phyloP scores from a whole-genome alignment of 2,329 filamentous ascomycete genomes.

The Mycogone perniciosa region DNA sequence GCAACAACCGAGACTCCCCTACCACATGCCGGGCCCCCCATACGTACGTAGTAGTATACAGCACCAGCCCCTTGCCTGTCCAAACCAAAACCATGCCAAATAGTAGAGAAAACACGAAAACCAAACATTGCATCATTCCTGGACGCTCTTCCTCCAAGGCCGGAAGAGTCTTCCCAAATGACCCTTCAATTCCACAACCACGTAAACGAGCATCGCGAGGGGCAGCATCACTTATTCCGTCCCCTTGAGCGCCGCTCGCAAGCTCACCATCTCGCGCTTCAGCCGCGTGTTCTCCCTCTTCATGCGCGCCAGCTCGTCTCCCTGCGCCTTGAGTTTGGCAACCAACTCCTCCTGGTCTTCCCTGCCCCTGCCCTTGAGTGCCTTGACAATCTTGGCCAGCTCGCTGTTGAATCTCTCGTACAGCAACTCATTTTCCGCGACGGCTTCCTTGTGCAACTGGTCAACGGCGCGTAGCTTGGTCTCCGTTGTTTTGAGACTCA shows the following conservation, averaged over 20 bases:
- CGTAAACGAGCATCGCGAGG: conserved; percentile 16
- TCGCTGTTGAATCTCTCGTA: conserved; percentile 93
- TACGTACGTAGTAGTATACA: neutral
- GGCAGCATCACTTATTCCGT: conserved; percentile 27
- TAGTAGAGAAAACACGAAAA: neutral
- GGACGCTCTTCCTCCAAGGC: neutral
- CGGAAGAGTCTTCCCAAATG: neutral
- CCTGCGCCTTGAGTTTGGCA: conserved; percentile 60
- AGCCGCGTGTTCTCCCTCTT: conserved; percentile 82
- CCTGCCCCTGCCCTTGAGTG: conserved; percentile 63
- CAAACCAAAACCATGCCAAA: neutral
- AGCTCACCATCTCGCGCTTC: conserved; percentile 73
- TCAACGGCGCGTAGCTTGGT: conserved; percentile 76
- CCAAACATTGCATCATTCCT: neutral
- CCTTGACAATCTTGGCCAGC: conserved; percentile 73
- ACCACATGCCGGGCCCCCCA: neutral
- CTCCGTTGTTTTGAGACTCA: conserved; percentile 66
- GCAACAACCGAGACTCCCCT: neutral
- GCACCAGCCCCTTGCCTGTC: neutral
- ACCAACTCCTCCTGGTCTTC: conserved; percentile 76
- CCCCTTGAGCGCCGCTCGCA: conserved; percentile 50
- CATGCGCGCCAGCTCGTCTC: conserved; percentile 69
- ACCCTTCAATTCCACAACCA: conserved; percentile 12
- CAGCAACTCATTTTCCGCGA: conserved; percentile 84
- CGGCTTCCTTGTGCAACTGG: conserved; percentile 80